A percentile compares a stretch with the other conserved stretches of the same genome.
These are phyloP conservation scores for Amanita fuliginea DNA, from an alignment of 768 basidiomycete genomes.

Conservation along the genomic window DNA sequence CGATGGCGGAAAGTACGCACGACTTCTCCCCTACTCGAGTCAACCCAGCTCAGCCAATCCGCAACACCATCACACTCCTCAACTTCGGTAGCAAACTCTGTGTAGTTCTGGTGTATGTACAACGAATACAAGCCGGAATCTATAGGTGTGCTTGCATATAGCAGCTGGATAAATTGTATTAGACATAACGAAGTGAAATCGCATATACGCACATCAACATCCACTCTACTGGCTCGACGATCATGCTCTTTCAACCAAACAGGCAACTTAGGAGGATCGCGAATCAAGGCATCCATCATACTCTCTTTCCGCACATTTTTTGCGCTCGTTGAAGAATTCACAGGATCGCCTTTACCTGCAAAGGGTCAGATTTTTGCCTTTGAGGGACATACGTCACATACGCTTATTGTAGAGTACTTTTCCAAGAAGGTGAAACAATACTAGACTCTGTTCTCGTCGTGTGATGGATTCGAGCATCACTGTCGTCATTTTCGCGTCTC, in stretches of 20 bases:
- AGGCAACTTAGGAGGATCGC: conserved; percentile 48
- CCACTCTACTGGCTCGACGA: conserved; percentile 60
- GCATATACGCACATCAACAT: conserved; percentile 49
- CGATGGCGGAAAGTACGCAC: conserved; percentile 24
- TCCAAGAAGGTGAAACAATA: conserved; percentile 86
- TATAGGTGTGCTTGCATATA: conserved; percentile 81
- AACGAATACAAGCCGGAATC: conserved; percentile 83
- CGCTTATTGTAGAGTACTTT: conserved; percentile 95
- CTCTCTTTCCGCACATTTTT: conserved; percentile 57
- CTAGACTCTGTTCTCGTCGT: conserved; percentile 74
- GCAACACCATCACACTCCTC: conserved; percentile 62
- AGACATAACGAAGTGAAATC: not conserved
- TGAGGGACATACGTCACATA: conserved; percentile 22
- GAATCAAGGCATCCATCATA: conserved; percentile 41
- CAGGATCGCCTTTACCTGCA: conserved; percentile 67
- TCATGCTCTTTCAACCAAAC: conserved; percentile 46
- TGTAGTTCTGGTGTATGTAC: conserved; percentile 92
- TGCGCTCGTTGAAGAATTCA: conserved; percentile 38
- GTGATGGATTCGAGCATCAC: conserved; percentile 61
- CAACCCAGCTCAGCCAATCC: conserved; percentile 72
- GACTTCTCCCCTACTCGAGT: conserved; percentile 53
- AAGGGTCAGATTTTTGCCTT: not conserved
- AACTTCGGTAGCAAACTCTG: conserved; percentile 68
- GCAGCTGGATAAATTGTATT: conserved; percentile 27
- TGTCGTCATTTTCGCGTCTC: conserved; percentile 15